These are phyloP conservation scores for Yamadazyma dushanensis DNA, from an alignment of 1,139 yeast species.

Conservation along the genomic window DNA sequence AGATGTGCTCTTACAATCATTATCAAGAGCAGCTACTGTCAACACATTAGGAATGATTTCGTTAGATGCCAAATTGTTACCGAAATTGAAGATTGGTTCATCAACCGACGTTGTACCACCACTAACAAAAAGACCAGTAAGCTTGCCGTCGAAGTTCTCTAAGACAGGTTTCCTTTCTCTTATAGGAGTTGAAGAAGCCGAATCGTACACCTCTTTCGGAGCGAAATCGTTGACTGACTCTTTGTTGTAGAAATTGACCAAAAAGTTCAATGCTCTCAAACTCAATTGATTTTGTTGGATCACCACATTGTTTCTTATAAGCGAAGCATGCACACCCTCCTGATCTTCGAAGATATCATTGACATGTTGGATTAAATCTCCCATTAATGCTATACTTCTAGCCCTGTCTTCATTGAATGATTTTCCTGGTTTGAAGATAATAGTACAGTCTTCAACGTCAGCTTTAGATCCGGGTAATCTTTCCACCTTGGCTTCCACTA, in stretches of 20 bases:
- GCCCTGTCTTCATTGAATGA: constrained; percentile 62
- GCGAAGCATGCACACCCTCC: constrained; percentile 74
- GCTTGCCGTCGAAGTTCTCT: constrained; percentile 4
- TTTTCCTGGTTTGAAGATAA: constrained; percentile 70
- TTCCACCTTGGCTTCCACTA: constrained; percentile 69
- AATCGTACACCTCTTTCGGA: constrained; percentile 19
- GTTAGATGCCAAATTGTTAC: constrained; percentile 42
- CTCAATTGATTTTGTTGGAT: constrained; percentile 60
- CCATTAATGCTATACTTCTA: constrained; percentile 67
- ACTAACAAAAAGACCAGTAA: constrained; percentile 52
- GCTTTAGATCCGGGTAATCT: constrained; percentile 78
- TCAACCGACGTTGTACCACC: constrained; percentile 73
- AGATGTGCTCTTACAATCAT: constrained; percentile 46
- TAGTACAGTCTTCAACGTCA: constrained; percentile 72
- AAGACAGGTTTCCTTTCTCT: constrained; percentile 9
- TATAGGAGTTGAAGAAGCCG: constrained; percentile 14
- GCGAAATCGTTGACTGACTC: constrained; percentile 25
- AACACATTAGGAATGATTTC: constrained; percentile 43
- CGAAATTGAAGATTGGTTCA: constrained; percentile 67
- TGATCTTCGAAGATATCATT: constrained; percentile 66
- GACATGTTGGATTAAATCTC: constrained; percentile 83
- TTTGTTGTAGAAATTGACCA: constrained; percentile 34
- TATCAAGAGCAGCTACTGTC: constrained; percentile 58
- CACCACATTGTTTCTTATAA: constrained; percentile 67
- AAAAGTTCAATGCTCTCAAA: constrained; percentile 52